Evolutionary conservation across 2,329 filamentous ascomycete species (phyloP).

Genomic region (Beauveria pseudobassiana): DNA sequence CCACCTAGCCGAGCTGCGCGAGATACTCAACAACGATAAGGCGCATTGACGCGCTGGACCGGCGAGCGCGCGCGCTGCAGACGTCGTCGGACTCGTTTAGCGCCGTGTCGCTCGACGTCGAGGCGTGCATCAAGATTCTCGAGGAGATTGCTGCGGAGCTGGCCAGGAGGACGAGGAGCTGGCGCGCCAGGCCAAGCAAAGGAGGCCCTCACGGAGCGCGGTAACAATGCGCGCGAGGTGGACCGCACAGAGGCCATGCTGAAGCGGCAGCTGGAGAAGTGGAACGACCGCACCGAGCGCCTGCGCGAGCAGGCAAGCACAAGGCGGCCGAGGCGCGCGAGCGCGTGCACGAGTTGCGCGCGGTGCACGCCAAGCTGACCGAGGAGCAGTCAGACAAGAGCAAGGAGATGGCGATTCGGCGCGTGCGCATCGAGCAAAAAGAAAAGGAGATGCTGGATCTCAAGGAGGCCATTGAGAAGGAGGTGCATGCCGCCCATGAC

Average conservation of each 20-base stretch:
- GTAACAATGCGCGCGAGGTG: conserved; percentile 84
- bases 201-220: conserved; percentile 79
- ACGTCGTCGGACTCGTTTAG: conserved; percentile 86
- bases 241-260: conserved; percentile 81
- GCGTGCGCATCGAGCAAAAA: conserved; percentile 93
- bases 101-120: conserved; percentile 77
- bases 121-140: conserved; percentile 79
- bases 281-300: conserved; percentile 79
- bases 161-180: conserved; percentile 88
- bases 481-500: conserved; percentile 82
- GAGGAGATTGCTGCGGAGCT: conserved; percentile 83
- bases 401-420: conserved; percentile 83
- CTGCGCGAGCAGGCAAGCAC: conserved; percentile 71
- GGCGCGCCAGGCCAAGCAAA: conserved; percentile 69
- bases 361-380: conserved; percentile 69
- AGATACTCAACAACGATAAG: conserved; percentile 71
- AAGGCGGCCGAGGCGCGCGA: conserved; percentile 76
- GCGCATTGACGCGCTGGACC: conserved; percentile 80
- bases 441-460: conserved; percentile 99
- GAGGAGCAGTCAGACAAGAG: conserved; percentile 82
- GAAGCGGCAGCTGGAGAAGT: conserved; percentile 75
- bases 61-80: conserved; percentile 79
- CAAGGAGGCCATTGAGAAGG: conserved; percentile 94
- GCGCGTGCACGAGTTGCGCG: conserved; percentile 84
- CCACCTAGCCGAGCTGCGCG: conserved; percentile 72